Conservation (phyloP, 345 rosid genomes). For the Syzygium oleosum region DNA sequence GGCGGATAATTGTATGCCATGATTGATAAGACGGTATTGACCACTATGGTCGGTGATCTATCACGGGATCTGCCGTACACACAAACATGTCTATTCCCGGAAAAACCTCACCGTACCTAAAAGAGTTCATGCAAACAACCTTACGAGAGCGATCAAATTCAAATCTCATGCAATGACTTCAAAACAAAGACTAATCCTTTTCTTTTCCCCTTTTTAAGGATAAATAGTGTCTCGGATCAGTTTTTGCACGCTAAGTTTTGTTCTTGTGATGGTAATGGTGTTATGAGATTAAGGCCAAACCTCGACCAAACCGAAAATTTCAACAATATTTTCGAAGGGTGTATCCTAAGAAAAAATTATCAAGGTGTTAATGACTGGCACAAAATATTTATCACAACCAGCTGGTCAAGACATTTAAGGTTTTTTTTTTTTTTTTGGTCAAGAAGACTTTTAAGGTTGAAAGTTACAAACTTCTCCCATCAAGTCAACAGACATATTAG, state of each 20-base stretch:
- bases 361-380: neutral
- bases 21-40: slow-evolving; percentile 54
- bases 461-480: neutral
- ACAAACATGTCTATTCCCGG: slow-evolving; percentile 63
- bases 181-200: neutral
- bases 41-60: slow-evolving; percentile 70
- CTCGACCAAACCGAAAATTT: neutral
- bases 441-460: neutral
- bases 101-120: slow-evolving; percentile 16
- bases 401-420: neutral
- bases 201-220: neutral
- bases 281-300: neutral
- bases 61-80: slow-evolving; percentile 62
- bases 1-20: slow-evolving; percentile 53
- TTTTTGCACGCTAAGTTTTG: neutral
- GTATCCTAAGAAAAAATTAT: neutral
- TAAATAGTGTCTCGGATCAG: neutral
- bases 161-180: neutral
- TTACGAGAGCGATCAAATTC: neutral
- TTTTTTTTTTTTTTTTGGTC: too few species aligned
- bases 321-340: neutral
- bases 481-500: neutral
- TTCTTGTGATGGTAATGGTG: neutral
- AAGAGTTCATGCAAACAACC: neutral
- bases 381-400: neutral